Percentiles rank a stretch among this genome's conserved stretches.
Evolutionary conservation across 164 flowering plant genomes (phyloP).

Genomic region (Stephania yunnanensis): DNA sequence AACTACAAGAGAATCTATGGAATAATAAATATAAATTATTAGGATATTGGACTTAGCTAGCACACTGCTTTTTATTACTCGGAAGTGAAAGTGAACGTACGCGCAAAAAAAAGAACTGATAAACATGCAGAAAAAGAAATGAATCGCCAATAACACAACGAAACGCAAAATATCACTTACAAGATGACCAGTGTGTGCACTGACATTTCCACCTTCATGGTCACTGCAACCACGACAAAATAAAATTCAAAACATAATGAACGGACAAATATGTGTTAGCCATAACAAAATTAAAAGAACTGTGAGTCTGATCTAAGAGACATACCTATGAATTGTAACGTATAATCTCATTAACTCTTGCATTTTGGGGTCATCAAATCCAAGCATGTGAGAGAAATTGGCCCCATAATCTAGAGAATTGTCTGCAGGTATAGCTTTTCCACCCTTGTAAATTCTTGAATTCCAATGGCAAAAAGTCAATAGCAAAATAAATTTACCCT

Average conservation of each 20-base stretch:
- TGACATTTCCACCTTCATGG: conserved; percentile 99
- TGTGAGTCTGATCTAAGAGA: not conserved
- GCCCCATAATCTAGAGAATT: conserved; percentile 90
- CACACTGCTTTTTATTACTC: not conserved
- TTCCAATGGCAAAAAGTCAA: conserved; percentile 6
- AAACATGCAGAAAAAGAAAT: not conserved
- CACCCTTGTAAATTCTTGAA: conserved; percentile 77
- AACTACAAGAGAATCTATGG: not conserved
- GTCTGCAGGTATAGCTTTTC: conserved; percentile 53
- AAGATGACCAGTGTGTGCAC: conserved; percentile 97
- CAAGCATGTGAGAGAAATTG: conserved; percentile 93
- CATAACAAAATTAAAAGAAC: not conserved
- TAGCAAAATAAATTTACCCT: not conserved
- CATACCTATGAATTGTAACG: conserved; percentile 84
- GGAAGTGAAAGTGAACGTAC: not conserved
- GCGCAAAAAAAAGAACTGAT: not conserved
- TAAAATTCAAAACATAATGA: not conserved
- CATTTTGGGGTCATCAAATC: conserved; percentile 86
- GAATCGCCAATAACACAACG: not conserved
- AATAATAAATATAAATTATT: not conserved
- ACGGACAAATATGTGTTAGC: not conserved
- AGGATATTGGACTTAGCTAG: not conserved
- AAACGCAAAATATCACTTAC: conserved; percentile 39
- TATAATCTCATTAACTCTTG: conserved; percentile 96
- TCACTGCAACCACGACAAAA: conserved; percentile 50